These are phyloP conservation scores for Colletotrichum tabaci DNA, from an alignment of 2,329 filamentous ascomycete genomes.

Conservation along the genomic window DNA sequence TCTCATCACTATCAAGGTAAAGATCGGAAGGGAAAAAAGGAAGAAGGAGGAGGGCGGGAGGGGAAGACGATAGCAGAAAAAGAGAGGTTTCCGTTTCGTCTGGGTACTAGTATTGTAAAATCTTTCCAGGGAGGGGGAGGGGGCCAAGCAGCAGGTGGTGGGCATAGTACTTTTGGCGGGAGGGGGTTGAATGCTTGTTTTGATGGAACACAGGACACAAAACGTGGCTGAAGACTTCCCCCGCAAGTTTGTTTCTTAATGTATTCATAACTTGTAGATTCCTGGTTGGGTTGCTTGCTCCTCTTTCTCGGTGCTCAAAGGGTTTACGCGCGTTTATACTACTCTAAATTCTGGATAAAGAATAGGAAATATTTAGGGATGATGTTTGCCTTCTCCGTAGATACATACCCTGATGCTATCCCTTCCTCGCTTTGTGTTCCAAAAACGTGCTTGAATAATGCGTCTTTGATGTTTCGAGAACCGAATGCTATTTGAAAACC, in stretches of 20 bases:
- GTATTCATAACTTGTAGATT: conserved; percentile 1
- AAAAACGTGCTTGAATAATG: neutral
- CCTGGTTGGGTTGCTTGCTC: neutral
- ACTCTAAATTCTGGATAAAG: neutral
- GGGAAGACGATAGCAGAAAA: neutral
- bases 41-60: too few relatives aligned
- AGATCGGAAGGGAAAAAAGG: too few relatives aligned
- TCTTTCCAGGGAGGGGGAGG: neutral
- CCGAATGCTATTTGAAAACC: too few relatives aligned
- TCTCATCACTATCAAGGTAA: too few relatives aligned
- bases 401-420: neutral
- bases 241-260: neutral
- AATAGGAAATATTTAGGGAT: neutral
- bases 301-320: neutral
- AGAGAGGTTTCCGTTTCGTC: too few relatives aligned
- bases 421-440: neutral
- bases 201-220: conserved; percentile 33
- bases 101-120: neutral
- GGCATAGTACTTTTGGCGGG: neutral
- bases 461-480: neutral
- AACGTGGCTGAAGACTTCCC: conserved; percentile 17
- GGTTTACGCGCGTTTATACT: conserved; percentile 1
- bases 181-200: conserved; percentile 14
- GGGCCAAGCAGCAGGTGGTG: too few relatives aligned
- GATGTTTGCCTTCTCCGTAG: neutral